Evolutionary conservation across 2,329 filamentous ascomycete genomes (phyloP), one percentile per base, ranked within the genome.

Genomic region (Colletotrichum liaoningense): DNA sequence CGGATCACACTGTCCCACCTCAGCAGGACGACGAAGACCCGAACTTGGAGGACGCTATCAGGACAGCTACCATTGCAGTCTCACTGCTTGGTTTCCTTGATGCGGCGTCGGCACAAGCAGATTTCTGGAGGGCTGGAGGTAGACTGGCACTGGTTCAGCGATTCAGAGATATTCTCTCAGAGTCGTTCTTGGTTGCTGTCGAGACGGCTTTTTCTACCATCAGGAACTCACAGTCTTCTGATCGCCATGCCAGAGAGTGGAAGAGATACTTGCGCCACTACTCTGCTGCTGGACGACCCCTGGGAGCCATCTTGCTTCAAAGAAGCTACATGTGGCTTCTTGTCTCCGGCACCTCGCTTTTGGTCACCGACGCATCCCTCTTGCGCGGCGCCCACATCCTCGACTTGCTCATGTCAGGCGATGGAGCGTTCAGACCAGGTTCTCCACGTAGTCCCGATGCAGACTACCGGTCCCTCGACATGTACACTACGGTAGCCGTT

Each of bases 181-280:
- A 98, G 78, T 88, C 91, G 7, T 98, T 97, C 80, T 88, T 98
- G 76, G 90, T 97, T 14, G 92, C 94, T 2, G 90, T 98, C 49
- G 97, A 98, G 83, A 95, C 94, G 0, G 94, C 95, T 9, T 93
- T 98, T 71, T 98, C 96, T 9, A 95, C 94, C 9, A 93, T 98
- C 75, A 93, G 96, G 68, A 97, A 97, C 82, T 89, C 93, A 2
- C 91, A 91, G 76, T 88, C 88, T 33, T 85, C 91, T 28, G 92
- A 94, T 75, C 87, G 88, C 60, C 85, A 89, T 33, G 86, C 94
- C 24, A 93, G 92, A 78, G 94, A 98, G 76, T 99, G 97, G 97
- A 97, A 94, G 83, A 91, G 93, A 75, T 95, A 94, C 82, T 85
- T 94, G 69, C 93, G 93, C 57, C 93, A 95, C 74, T 99, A 98